Evolutionary conservation across 1,284 basidiomycete genomes (phyloP).

Genomic region (Cutaneotrichosporon dermatis): DNA sequence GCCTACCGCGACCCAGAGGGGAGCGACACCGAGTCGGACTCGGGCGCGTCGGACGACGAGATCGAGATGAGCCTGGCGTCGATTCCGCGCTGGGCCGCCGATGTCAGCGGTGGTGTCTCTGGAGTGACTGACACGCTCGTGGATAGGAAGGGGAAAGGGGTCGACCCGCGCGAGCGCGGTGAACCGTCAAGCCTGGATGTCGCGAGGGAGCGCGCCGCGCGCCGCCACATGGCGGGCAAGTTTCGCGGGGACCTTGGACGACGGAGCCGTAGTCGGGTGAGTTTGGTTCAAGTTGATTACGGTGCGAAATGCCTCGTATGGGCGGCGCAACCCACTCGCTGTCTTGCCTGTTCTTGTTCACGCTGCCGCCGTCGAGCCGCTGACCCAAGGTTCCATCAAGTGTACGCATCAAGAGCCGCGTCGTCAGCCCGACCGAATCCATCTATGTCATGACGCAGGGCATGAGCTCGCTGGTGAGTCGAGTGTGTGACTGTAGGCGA

Average conservation of each 20-base stretch:
- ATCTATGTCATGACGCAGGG: not conserved
- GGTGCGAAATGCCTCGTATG: no score
- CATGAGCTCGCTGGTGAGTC: not conserved
- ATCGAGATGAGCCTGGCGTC: constrained; percentile 6
- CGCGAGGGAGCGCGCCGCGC: not conserved
- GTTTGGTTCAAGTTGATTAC: no score
- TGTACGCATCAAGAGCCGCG: not conserved
- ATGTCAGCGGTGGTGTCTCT: not conserved
- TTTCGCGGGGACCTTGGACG: not conserved
- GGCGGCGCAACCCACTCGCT: no score
- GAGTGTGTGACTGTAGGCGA: no score
- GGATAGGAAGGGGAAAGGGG: not conserved
- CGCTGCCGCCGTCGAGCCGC: no score
- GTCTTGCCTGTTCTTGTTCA: no score
- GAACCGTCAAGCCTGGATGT: not conserved
- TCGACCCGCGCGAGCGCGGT: not conserved
- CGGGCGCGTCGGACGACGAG: constrained; percentile 1
- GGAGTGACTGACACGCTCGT: not conserved
- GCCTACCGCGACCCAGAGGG: not conserved
- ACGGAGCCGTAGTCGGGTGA: not conserved
- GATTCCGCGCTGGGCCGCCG: not conserved
- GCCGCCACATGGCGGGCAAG: not conserved
- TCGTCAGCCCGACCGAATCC: not conserved
- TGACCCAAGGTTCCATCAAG: no score
- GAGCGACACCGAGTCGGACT: not conserved